Evolutionary conservation across 78 protist species (phyloP).

Genomic region (Isochrysis galbana): DNA sequence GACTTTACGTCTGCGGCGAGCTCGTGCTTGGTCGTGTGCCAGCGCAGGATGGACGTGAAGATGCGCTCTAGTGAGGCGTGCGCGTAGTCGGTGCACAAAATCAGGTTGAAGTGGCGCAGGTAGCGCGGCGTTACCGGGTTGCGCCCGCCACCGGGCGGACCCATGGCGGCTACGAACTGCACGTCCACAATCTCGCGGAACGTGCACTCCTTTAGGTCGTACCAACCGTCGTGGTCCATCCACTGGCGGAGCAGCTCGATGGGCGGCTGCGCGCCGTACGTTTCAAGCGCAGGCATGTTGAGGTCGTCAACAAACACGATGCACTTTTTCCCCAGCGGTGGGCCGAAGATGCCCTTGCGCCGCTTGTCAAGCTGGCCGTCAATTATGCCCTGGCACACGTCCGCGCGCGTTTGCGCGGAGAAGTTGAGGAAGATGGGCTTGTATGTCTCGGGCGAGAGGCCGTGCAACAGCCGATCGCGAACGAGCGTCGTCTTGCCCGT

Average conservation of each 20-base stretch:
- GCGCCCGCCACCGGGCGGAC: constrained; percentile 88
- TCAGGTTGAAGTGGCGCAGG: constrained; percentile 55
- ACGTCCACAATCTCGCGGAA: constrained; percentile 49
- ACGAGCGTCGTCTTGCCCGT: constrained; percentile 71
- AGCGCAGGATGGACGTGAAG: constrained; percentile 31
- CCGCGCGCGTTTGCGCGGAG: constrained; percentile 64
- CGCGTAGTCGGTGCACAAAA: constrained; percentile 1
- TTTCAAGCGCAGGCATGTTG: constrained; percentile 69
- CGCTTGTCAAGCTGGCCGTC: constrained; percentile 63
- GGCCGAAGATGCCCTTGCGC: constrained; percentile 65
- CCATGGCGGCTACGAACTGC: constrained; percentile 82
- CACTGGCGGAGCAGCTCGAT: constrained; percentile 76
- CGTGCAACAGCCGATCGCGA: constrained; percentile 20
- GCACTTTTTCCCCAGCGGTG: constrained; percentile 50
- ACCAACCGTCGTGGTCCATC: constrained; percentile 82
- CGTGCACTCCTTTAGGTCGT: constrained; percentile 46
- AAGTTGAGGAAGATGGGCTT: constrained; percentile 25
- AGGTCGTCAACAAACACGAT: constrained; percentile 76
- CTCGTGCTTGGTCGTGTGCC: neutral
- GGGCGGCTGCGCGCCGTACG: constrained; percentile 77
- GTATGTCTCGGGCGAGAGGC: neutral
- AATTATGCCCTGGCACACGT: constrained; percentile 55
- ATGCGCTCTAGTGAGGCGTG: constrained; percentile 31
- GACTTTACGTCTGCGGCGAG: neutral
- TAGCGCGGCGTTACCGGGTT: constrained; percentile 76